A percentile compares a stretch with the other conserved stretches of the same genome.
phyloP scores from a whole-genome alignment of 2,329 filamentous ascomycete genomes.

The Tolypocladium cylindrosporum region DNA sequence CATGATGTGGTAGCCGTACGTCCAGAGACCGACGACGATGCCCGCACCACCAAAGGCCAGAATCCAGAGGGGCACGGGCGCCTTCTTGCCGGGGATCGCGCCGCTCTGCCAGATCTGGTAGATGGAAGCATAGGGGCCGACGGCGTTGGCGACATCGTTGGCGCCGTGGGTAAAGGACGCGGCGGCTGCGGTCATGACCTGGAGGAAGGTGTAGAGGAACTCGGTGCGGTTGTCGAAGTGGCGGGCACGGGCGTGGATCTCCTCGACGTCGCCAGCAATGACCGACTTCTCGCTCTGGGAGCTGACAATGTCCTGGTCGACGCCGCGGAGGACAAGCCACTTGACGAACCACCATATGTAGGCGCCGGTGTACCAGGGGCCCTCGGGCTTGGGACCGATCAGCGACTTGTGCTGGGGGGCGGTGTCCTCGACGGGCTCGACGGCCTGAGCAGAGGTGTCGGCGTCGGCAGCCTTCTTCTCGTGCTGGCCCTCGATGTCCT shows the following conservation, averaged over 20 bases:
- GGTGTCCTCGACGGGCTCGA: constrained; percentile 18
- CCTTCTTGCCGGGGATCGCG: constrained; percentile 27
- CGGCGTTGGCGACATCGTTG: constrained; percentile 55
- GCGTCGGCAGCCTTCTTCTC: constrained; percentile 13
- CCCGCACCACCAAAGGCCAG: constrained; percentile 41
- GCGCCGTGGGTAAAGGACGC: constrained; percentile 57
- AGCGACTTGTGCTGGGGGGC: constrained; percentile 18
- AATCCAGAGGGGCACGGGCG: constrained; percentile 49
- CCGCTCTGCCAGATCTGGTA: constrained; percentile 49
- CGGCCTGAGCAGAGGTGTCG: constrained; percentile 2
- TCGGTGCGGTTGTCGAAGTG: constrained; percentile 55
- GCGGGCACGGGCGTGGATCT: constrained; percentile 43
- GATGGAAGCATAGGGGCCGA: constrained; percentile 54
- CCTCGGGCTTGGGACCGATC: constrained; percentile 29
- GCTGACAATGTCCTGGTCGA: constrained; percentile 30
- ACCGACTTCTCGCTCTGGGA: constrained; percentile 26
- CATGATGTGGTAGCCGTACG: constrained; percentile 57
- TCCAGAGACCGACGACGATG: constrained; percentile 48
- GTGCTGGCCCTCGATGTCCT: constrained; percentile 13
- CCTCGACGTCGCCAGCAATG: constrained; percentile 42
- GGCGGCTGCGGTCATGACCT: constrained; percentile 50
- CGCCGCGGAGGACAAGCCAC: constrained; percentile 35
- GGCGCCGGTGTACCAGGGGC: constrained; percentile 29
- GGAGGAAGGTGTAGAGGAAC: constrained; percentile 50
- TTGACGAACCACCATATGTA: constrained; percentile 36